phyloP scores from a whole-genome alignment of 441 rosid genomes.

The Melastoma candidum region DNA sequence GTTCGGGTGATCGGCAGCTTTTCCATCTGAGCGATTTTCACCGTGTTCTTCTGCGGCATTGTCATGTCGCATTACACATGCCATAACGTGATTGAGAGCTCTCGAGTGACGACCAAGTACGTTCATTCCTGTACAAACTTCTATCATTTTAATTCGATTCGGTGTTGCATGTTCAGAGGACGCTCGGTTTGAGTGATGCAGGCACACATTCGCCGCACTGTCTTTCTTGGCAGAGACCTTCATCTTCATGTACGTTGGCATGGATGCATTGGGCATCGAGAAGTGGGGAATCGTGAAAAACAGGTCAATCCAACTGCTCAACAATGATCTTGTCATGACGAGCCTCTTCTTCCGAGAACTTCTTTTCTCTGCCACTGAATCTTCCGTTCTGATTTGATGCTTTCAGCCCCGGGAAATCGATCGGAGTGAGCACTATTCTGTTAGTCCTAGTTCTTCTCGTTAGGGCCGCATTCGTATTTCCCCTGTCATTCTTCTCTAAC shows the following conservation, averaged over 20 bases:
- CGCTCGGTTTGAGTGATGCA: conserved; percentile 18
- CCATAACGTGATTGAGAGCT: conserved; percentile 89
- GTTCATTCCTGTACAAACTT: conserved; percentile 18
- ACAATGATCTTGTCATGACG: not conserved
- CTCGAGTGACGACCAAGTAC: conserved; percentile 88
- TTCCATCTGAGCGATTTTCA: conserved; percentile 85
- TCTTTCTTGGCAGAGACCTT: conserved; percentile 93
- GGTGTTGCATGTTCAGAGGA: not conserved
- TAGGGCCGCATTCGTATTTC: conserved; percentile 91
- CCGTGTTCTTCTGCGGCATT: conserved; percentile 95
- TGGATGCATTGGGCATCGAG: conserved; percentile 95
- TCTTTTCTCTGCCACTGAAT: too few species aligned
- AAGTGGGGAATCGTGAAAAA: conserved; percentile 75
- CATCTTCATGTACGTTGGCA: conserved; percentile 95
- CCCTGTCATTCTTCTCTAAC: conserved; percentile 77
- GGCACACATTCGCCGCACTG: conserved; percentile 88
- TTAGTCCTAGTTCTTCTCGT: conserved; percentile 72
- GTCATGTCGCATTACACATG: conserved; percentile 98
- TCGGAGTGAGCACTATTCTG: conserved; percentile 67
- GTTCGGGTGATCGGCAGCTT: conserved; percentile 31
- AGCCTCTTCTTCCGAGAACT: too few species aligned
- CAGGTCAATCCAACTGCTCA: conserved; percentile 31
- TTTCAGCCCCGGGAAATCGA: conserved; percentile 75
- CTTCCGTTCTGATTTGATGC: not conserved
- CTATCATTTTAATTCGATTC: not conserved